Percentiles rank a stretch among this genome's conserved stretches.
phyloP scores from a whole-genome alignment of 768 basidiomycete species.

The Termitomyces sp. region DNA sequence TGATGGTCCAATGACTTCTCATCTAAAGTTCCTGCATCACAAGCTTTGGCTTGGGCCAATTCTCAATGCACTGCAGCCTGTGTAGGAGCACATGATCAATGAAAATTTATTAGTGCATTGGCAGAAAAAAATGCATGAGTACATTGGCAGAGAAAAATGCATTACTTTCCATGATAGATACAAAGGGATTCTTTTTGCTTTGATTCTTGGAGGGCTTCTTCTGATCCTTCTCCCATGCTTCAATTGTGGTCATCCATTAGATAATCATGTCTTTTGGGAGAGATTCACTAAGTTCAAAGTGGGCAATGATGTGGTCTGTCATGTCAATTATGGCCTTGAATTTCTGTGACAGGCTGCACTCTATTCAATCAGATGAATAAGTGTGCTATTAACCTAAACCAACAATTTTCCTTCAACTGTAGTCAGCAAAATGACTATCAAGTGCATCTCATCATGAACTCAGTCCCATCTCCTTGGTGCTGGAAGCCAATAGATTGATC shows the following conservation, averaged over 20 bases:
- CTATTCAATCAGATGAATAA: not conserved
- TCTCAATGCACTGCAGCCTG: not conserved
- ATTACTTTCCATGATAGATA: not conserved
- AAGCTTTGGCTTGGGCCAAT: conserved; percentile 7
- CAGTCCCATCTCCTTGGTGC: no score
- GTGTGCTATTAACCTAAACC: conserved; percentile 12
- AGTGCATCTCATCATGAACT: conserved; percentile 15
- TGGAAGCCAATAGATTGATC: no score
- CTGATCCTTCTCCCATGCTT: conserved; percentile 12
- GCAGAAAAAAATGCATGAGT: not conserved
- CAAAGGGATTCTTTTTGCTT: conserved; percentile 6
- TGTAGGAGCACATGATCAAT: not conserved
- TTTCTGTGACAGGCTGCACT: conserved; percentile 4
- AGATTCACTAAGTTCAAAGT: conserved; percentile 5
- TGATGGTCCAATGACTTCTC: conserved; percentile 2
- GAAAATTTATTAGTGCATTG: not conserved
- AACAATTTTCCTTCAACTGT: conserved; percentile 27
- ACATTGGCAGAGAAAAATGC: no score
- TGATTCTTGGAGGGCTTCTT: not conserved
- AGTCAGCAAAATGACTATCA: conserved; percentile 22
- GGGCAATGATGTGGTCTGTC: conserved; percentile 3
- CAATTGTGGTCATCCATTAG: conserved; percentile 11
- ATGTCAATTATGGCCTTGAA: conserved; percentile 9
- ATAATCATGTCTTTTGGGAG: not conserved
- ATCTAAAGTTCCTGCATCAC: not conserved